Conservation (phyloP, 2,329 filamentous ascomycete genomes). For the Emmonsia crescens region DNA sequence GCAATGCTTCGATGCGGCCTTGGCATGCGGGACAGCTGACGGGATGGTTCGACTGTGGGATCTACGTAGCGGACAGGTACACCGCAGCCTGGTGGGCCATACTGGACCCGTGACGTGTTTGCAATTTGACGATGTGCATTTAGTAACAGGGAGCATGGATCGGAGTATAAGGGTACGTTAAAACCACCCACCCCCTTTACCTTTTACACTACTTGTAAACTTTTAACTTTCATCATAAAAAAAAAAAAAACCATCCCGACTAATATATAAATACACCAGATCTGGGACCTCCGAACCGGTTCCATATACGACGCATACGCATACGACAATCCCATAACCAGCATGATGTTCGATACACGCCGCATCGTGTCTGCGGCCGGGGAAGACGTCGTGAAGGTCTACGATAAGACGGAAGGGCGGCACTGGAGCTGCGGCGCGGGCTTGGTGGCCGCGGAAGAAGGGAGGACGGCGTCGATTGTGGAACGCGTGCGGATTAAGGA, state of each 20-base stretch:
- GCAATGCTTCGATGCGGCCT: slow-evolving; percentile 89
- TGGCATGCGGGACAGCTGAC: slow-evolving; percentile 93
- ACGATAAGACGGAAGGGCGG: slow-evolving; percentile 89
- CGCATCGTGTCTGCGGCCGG: slow-evolving; percentile 84
- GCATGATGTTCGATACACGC: slow-evolving; percentile 92
- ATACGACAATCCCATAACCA: slow-evolving; percentile 82
- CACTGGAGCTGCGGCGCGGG: slow-evolving; percentile 96
- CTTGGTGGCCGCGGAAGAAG: slow-evolving; percentile 53
- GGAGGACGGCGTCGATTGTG: slow-evolving; percentile 56
- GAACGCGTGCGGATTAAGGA: slow-evolving; percentile 86
- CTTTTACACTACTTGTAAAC: too few relatives aligned
- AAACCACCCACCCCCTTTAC: too few relatives aligned
- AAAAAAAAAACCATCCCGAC: background rate
- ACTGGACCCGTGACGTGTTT: slow-evolving; percentile 88
- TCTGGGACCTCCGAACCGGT: slow-evolving; percentile 95
- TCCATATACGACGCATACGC: slow-evolving; percentile 94
- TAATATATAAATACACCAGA: slow-evolving; percentile 44
- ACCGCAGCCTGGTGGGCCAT: slow-evolving; percentile 87
- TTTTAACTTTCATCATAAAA: background rate
- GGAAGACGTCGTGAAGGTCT: slow-evolving; percentile 92
- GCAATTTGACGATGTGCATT: slow-evolving; percentile 90
- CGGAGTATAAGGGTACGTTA: slow-evolving; percentile 73
- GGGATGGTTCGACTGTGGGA: slow-evolving; percentile 97
- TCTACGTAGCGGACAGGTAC: slow-evolving; percentile 91
- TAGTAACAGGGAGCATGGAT: slow-evolving; percentile 87